These are phyloP conservation scores for Paramecium octaurelia DNA, from an alignment of 73 alveolate genomes.

Conservation along the genomic window DNA sequence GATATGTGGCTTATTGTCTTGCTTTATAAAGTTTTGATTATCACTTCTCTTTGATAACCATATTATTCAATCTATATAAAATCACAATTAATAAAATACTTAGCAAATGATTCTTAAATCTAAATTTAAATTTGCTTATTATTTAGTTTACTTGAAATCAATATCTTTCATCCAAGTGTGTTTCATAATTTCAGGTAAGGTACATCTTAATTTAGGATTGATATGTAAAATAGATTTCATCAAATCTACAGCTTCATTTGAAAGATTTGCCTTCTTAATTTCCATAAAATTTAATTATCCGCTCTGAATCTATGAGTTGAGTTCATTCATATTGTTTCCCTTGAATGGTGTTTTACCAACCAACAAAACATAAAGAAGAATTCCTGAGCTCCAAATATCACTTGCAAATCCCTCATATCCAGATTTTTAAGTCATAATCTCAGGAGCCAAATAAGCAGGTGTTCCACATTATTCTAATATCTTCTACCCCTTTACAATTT, in stretches of 20 bases:
- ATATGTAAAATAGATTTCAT: slow-evolving; percentile 59
- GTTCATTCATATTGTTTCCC: slow-evolving; percentile 89
- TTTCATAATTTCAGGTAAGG: slow-evolving; percentile 52
- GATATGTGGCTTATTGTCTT: slow-evolving; percentile 41
- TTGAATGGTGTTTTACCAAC: slow-evolving; percentile 96
- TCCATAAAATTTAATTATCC: slow-evolving; percentile 54
- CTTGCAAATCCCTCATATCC: slow-evolving; percentile 96
- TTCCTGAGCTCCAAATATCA: slow-evolving; percentile 97
- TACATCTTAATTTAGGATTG: slow-evolving; percentile 54
- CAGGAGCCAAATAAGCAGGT: slow-evolving; percentile 99
- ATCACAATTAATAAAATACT: not conserved
- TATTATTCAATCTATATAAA: slow-evolving; percentile 40
- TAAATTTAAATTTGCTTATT: not conserved
- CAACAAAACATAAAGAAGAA: slow-evolving; percentile 87
- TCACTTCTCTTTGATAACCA: slow-evolving; percentile 53
- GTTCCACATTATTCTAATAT: slow-evolving; percentile 98
- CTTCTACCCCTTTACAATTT: slow-evolving; percentile 76
- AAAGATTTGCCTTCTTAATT: slow-evolving; percentile 55
- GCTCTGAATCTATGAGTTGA: slow-evolving; percentile 63
- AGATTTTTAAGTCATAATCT: slow-evolving; percentile 81
- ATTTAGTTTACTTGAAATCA: not conserved
- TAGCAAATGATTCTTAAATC: not conserved
- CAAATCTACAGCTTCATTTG: slow-evolving; percentile 55
- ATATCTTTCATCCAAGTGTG: slow-evolving; percentile 66
- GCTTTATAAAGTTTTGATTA: slow-evolving; percentile 41